Conservation (phyloP, 2,329 filamentous ascomycete genomes). For the Epichloe festucae region DNA sequence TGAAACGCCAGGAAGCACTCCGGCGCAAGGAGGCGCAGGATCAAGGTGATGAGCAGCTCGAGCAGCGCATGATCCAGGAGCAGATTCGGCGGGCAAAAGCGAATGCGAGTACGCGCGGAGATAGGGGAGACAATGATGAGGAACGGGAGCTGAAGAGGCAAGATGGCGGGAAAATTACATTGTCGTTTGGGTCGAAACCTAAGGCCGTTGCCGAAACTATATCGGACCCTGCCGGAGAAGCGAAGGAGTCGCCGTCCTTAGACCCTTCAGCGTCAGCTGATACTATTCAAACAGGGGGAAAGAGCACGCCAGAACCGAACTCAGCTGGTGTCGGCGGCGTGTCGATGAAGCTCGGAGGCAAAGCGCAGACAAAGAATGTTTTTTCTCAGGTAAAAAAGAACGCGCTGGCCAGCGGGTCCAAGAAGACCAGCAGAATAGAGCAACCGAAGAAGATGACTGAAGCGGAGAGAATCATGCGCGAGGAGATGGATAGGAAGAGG, state of each 20-base stretch:
- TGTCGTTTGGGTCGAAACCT: constrained; percentile 48
- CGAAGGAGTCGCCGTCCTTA: constrained; percentile 9
- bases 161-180: constrained; percentile 63
- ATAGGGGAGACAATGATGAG: constrained; percentile 27
- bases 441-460: constrained; percentile 77
- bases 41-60: constrained; percentile 79
- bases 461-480: constrained; percentile 78
- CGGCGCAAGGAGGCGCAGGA: constrained; percentile 75
- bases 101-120: constrained; percentile 27
- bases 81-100: constrained; percentile 69
- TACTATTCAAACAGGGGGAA: constrained; percentile 5
- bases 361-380: constrained; percentile 63
- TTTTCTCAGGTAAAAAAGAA: constrained; percentile 64
- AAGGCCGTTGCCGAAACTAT: constrained; percentile 7
- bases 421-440: constrained; percentile 46
- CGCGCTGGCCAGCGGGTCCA: constrained; percentile 43
- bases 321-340: constrained; percentile 26
- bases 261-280: constrained; percentile 11
- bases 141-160: constrained; percentile 41
- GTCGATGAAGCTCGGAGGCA: constrained; percentile 52
- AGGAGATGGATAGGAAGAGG: constrained; percentile 62
- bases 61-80: constrained; percentile 68
- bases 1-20: constrained; percentile 68
- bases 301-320: constrained; percentile 16
- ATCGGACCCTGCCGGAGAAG: not conserved